Conservation (phyloP, 495 filamentous ascomycete species). For the Pseudoneurospora amorphoporcata region DNA sequence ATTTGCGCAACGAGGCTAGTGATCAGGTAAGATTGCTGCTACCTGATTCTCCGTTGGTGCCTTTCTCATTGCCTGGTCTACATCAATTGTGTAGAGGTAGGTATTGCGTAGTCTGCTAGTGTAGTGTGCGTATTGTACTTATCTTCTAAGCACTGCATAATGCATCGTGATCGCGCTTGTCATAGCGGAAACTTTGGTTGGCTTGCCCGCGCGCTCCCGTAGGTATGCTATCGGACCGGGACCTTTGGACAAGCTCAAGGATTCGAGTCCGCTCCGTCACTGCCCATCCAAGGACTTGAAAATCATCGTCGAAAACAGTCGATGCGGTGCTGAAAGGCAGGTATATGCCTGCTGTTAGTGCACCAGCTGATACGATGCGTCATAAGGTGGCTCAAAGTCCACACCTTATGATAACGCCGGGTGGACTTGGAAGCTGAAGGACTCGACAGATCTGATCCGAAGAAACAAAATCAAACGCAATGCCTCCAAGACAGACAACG, state of each 20-base stretch:
- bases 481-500: background rate
- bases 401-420: background rate
- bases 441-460: background rate
- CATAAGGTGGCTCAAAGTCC: background rate
- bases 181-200: background rate
- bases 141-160: background rate
- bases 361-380: background rate
- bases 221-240: background rate
- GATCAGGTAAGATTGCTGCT: background rate
- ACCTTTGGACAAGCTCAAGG: background rate
- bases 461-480: background rate
- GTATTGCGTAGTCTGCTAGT: background rate
- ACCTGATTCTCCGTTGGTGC: background rate
- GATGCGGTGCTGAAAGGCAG: background rate
- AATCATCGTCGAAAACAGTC: background rate
- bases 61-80: background rate
- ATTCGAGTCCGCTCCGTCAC: background rate
- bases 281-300: background rate
- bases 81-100: background rate
- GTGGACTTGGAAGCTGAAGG: background rate
- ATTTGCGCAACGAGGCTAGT: background rate
- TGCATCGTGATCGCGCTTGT: background rate
- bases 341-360: background rate
- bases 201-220: background rate
- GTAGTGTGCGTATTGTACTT: background rate